Conservation (phyloP, 768 basidiomycete species). For the Suillus sp. region DNA sequence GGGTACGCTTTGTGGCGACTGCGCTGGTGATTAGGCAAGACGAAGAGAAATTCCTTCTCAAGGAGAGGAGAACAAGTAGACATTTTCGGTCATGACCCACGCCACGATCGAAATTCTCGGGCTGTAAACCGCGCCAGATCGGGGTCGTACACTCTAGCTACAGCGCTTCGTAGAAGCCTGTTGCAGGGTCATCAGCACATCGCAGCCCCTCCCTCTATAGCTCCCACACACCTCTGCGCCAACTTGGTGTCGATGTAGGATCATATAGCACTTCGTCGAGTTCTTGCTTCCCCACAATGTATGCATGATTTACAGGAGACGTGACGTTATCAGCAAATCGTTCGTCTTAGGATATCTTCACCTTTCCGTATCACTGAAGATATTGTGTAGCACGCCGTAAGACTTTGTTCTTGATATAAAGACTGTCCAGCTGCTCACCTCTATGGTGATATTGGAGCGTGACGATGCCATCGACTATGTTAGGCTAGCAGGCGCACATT, state of each 20-base stretch:
- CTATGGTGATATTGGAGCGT: background rate
- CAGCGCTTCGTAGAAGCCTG: background rate
- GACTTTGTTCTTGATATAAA: background rate
- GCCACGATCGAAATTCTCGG: background rate
- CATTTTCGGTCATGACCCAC: background rate
- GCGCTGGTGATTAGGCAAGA: background rate
- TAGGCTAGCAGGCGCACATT: background rate
- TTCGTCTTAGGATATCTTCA: background rate
- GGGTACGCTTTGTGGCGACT: background rate
- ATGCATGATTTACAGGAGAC: background rate
- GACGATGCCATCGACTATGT: background rate
- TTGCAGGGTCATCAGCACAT: background rate
- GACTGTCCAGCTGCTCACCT: background rate
- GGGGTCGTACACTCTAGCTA: background rate
- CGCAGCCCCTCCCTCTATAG: background rate
- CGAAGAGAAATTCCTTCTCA: background rate
- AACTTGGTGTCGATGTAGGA: background rate
- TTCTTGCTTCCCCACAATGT: background rate
- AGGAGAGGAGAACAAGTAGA: background rate
- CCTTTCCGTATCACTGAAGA: background rate
- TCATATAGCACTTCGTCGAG: background rate
- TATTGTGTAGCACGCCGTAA: background rate
- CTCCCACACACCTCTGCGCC: background rate
- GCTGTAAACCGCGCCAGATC: conserved; percentile 2
- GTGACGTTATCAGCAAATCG: background rate